These are phyloP conservation scores for Hermanozyma aechmeae DNA, from an alignment of 805 yeast genomes.

Conservation along the genomic window DNA sequence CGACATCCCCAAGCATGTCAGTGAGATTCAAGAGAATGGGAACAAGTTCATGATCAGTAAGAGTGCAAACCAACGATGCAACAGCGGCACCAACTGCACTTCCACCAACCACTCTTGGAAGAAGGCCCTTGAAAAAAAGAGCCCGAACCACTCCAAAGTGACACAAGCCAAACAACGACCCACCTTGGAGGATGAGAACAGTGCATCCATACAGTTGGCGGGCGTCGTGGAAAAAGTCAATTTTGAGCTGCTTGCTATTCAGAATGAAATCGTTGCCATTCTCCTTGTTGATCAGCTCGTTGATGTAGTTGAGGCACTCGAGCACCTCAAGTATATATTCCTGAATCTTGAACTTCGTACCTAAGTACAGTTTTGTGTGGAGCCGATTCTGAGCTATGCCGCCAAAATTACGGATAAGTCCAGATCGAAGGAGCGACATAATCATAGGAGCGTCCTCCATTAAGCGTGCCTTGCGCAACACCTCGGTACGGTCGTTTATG, in stretches of 20 bases:
- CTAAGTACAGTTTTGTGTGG: constrained; percentile 74
- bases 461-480: constrained; percentile 52
- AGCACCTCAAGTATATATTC: constrained; percentile 75
- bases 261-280: constrained; percentile 24
- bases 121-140: constrained; percentile 58
- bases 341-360: constrained; percentile 84
- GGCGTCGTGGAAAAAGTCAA: constrained; percentile 77
- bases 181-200: constrained; percentile 88
- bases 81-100: constrained; percentile 92
- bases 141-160: constrained; percentile 91
- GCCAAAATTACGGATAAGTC: constrained; percentile 83
- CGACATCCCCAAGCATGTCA: constrained; percentile 33
- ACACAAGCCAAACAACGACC: constrained; percentile 87
- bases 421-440: constrained; percentile 66
- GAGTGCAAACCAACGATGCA: constrained; percentile 74
- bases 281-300: constrained; percentile 29
- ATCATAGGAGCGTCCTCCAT: constrained; percentile 48
- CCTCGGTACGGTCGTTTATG: constrained; percentile 63
- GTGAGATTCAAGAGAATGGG: constrained; percentile 32
- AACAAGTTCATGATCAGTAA: constrained; percentile 56
- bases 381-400: constrained; percentile 75
- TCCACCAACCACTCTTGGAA: constrained; percentile 85
- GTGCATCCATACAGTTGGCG: constrained; percentile 85
- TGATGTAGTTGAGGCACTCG: constrained; percentile 52
- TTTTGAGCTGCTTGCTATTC: constrained; percentile 48